These are phyloP conservation scores for Sugiyamaella valdiviana DNA, from an alignment of 805 yeast genomes.

Conservation along the genomic window DNA sequence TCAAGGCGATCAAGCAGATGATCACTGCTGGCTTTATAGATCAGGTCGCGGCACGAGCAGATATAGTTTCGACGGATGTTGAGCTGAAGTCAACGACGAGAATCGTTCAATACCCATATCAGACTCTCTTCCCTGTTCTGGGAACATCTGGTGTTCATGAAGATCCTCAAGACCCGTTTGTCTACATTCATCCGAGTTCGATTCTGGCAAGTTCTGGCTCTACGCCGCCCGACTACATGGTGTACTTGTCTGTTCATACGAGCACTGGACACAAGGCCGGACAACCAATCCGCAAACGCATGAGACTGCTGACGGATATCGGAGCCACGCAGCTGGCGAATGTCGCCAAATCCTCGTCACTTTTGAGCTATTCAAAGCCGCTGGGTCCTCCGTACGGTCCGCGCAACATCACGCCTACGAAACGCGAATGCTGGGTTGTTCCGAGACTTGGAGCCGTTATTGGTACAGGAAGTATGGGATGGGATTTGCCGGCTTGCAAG, in stretches of 20 bases:
- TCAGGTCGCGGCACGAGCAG: constrained; percentile 82
- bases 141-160: constrained; percentile 17
- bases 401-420: constrained; percentile 53
- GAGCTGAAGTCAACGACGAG: constrained; percentile 51
- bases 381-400: constrained; percentile 87
- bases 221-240: constrained; percentile 72
- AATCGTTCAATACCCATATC: constrained; percentile 48
- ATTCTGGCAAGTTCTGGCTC: constrained; percentile 54
- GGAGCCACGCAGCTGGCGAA: constrained; percentile 70
- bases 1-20: constrained; percentile 82
- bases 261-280: constrained; percentile 43
- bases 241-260: constrained; percentile 60
- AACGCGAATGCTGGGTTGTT: constrained; percentile 81
- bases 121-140: constrained; percentile 41
- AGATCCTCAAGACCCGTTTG: constrained; percentile 44
- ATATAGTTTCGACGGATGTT: constrained; percentile 57
- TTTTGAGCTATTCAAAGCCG: constrained; percentile 84
- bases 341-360: constrained; percentile 63
- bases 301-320: constrained; percentile 73
- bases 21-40: constrained; percentile 89
- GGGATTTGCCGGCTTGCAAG: constrained; percentile 82
- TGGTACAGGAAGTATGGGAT: constrained; percentile 81
- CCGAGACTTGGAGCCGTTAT: constrained; percentile 83
- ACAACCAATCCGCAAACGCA: constrained; percentile 38
- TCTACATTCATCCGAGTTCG: constrained; percentile 77